Evolutionary conservation across 192 early-diverging fungal species (phyloP).

Genomic region (Spizellomyces sp.): DNA sequence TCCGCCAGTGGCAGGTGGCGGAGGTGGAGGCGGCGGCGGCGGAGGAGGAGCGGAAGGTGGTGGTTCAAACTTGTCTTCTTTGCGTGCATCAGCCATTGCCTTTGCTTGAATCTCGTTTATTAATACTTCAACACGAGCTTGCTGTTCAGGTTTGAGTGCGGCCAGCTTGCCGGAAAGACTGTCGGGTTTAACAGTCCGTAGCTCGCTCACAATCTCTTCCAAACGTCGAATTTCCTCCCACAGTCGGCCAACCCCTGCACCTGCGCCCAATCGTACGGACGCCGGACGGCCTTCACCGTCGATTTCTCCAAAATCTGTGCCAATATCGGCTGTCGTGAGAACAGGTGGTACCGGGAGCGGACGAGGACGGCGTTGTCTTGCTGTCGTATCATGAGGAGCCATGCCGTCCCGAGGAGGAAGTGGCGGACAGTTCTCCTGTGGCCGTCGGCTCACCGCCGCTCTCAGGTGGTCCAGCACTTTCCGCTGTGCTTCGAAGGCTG

Average conservation of each 20-base stretch:
- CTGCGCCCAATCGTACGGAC: neutral
- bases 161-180: neutral
- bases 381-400: too few relatives aligned
- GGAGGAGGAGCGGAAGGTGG: conserved; percentile 4
- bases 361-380: neutral
- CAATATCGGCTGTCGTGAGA: neutral
- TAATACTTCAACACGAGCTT: neutral
- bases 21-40: conserved; percentile 19
- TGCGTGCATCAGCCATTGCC: neutral
- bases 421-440: neutral
- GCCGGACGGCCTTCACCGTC: neutral
- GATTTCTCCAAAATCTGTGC: neutral
- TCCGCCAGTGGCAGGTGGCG: conserved; percentile 9
- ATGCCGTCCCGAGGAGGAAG: too few relatives aligned
- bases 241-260: conserved; percentile 26
- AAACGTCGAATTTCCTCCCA: conserved; percentile 44
- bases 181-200: conserved; percentile 10
- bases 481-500: conserved; percentile 17
- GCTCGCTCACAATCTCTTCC: conserved; percentile 31
- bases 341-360: conserved; percentile 1
- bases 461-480: conserved; percentile 34
- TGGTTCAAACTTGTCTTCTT: neutral
- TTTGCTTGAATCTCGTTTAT: neutral
- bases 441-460: conserved; percentile 3
- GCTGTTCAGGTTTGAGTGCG: neutral